Conservation (phyloP, 306 rosid species). For the Fagus sylvatica region DNA sequence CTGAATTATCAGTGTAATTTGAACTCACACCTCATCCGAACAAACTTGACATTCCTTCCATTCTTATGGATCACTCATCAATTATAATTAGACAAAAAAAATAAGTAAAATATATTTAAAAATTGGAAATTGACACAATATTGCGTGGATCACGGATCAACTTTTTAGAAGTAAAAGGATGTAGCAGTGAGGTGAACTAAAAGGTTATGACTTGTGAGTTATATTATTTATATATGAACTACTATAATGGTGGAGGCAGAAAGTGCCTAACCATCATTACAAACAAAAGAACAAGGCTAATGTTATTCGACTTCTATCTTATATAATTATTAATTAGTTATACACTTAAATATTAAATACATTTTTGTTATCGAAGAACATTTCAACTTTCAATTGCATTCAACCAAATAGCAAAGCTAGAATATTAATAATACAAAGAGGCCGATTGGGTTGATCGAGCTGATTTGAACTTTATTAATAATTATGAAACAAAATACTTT, state of each 20-base stretch:
- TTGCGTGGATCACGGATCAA: slow-evolving; percentile 25
- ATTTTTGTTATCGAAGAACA: background rate
- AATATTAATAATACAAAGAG: background rate
- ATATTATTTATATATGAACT: slow-evolving; percentile 1
- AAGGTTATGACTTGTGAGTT: slow-evolving; percentile 1
- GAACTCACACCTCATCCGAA: no score
- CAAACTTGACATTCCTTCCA: no score
- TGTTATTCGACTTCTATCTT: background rate
- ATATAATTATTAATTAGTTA: background rate
- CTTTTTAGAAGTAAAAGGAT: no score
- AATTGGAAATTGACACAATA: background rate
- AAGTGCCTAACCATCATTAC: background rate
- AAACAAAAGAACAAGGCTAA: background rate
- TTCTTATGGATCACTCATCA: no score
- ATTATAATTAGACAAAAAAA: no score
- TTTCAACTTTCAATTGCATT: background rate
- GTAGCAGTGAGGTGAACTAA: no score
- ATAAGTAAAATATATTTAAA: no score
- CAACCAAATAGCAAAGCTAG: background rate
- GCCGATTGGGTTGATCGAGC: background rate
- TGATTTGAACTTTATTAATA: no score
- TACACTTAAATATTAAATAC: background rate
- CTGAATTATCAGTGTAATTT: no score
- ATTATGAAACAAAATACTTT: no score
- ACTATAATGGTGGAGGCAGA: background rate